Evolutionary conservation across 2,329 filamentous ascomycete species (phyloP).

Genomic region (Paecilomyces sp.): DNA sequence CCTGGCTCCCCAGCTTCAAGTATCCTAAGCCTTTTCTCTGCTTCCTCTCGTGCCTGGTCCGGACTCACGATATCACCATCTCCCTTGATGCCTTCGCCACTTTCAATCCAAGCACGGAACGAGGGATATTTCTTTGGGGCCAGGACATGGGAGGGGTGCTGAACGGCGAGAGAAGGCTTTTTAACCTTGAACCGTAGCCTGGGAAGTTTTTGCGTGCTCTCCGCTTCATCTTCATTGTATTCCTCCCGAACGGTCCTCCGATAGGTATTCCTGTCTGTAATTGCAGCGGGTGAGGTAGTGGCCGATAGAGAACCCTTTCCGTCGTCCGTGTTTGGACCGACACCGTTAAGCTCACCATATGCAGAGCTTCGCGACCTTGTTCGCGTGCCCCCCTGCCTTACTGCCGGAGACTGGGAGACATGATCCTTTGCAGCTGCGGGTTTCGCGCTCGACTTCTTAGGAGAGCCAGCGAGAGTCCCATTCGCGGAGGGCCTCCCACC

Average conservation of each 20-base stretch:
- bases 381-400: slow-evolving; percentile 18
- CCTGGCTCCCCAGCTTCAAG: slow-evolving; percentile 68
- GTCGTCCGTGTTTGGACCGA: slow-evolving; percentile 16
- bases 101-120: slow-evolving; percentile 59
- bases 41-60: slow-evolving; percentile 61
- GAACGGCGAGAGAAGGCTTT: slow-evolving; percentile 43
- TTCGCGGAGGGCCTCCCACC: slow-evolving; percentile 22
- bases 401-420: slow-evolving; percentile 19
- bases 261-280: slow-evolving; percentile 7
- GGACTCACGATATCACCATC: slow-evolving; percentile 44
- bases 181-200: slow-evolving; percentile 43
- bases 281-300: slow-evolving; percentile 8
- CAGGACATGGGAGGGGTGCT: slow-evolving; percentile 46
- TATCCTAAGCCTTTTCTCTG: slow-evolving; percentile 60
- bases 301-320: slow-evolving; percentile 19
- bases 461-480: slow-evolving; percentile 11
- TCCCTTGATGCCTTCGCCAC: slow-evolving; percentile 40
- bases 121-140: slow-evolving; percentile 41
- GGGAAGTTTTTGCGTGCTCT: slow-evolving; percentile 20
- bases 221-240: slow-evolving; percentile 12
- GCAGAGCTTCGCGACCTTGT: slow-evolving; percentile 23
- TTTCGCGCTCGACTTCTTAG: slow-evolving; percentile 12
- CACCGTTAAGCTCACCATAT: slow-evolving; percentile 12
- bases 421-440: slow-evolving; percentile 12
- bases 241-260: slow-evolving; percentile 1